Evolutionary conservation across 352 stramenopile species (phyloP).

Genomic region (Globisporangium orthogonon): DNA sequence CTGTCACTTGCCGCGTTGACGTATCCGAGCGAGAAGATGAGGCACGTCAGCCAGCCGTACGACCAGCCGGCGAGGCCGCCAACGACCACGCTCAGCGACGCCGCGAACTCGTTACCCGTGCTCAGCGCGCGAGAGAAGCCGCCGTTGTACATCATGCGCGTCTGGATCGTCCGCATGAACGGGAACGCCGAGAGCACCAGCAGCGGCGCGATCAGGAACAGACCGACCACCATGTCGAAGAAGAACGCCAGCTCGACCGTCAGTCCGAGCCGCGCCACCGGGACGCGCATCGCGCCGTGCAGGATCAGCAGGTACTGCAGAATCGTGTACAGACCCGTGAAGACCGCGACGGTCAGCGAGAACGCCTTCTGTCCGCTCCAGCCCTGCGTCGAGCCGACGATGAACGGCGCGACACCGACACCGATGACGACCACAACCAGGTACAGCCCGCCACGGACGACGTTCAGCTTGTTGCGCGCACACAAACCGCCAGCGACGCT

Average conservation of each 20-base stretch:
- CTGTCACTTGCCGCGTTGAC: conserved; percentile 66
- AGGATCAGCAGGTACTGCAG: conserved; percentile 73
- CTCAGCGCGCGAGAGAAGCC: conserved; percentile 80
- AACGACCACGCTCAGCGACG: conserved; percentile 70
- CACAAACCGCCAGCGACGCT: conserved; percentile 42
- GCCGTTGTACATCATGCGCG: conserved; percentile 90
- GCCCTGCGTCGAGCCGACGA: conserved; percentile 48
- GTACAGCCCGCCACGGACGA: conserved; percentile 56
- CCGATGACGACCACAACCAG: conserved; percentile 59
- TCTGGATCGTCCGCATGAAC: conserved; percentile 88
- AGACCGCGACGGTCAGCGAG: conserved; percentile 60
- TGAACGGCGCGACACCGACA: conserved; percentile 45
- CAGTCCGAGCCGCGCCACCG: conserved; percentile 57
- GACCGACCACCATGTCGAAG: conserved; percentile 79
- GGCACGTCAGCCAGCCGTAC: conserved; percentile 75
- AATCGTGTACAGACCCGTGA: conserved; percentile 68
- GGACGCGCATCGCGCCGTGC: conserved; percentile 58
- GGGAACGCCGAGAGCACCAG: conserved; percentile 74
- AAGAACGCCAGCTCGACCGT: conserved; percentile 79
- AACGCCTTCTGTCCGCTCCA: conserved; percentile 69
- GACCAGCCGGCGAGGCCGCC: conserved; percentile 64
- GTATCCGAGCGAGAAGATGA: conserved; percentile 79
- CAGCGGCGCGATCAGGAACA: conserved; percentile 70
- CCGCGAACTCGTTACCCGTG: conserved; percentile 75
- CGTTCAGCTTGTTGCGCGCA: conserved; percentile 55